A percentile compares a stretch with the other conserved stretches of the same genome.
These are phyloP conservation scores for Endocarpon pusillum DNA, from an alignment of 495 filamentous ascomycete species.

Conservation along the genomic window DNA sequence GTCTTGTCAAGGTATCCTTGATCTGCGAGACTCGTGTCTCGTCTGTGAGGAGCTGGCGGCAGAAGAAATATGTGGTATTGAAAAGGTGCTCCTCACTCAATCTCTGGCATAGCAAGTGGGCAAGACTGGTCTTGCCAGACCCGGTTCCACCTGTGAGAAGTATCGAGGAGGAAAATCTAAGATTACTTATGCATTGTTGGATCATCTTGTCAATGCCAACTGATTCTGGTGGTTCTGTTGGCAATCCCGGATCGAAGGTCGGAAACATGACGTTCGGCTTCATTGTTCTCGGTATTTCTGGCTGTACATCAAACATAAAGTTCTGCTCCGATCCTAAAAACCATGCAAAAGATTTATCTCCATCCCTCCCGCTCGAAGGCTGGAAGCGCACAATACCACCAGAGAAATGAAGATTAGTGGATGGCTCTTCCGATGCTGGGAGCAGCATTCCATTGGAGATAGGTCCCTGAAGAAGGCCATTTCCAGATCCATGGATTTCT, in stretches of 20 bases:
- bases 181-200: conserved; percentile 46
- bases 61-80: conserved; percentile 66
- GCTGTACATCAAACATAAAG: conserved; percentile 51
- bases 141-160: conserved; percentile 77
- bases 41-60: conserved; percentile 67
- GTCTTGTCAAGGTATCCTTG: conserved; percentile 66
- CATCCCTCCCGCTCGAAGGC: conserved; percentile 22
- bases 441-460: conserved; percentile 78
- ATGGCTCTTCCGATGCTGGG: conserved; percentile 24
- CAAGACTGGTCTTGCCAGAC: conserved; percentile 69
- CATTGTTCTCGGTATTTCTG: conserved; percentile 43
- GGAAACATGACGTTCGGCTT: conserved; percentile 28
- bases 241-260: conserved; percentile 35
- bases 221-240: conserved; percentile 37
- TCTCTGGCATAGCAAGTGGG: conserved; percentile 44
- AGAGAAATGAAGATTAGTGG: conserved; percentile 24
- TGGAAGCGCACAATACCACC: conserved; percentile 63
- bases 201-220: conserved; percentile 74
- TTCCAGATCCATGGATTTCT: conserved; percentile 25
- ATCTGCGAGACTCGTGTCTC: conserved; percentile 75
- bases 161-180: conserved; percentile 75
- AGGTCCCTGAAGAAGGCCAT: conserved; percentile 61
- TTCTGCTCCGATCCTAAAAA: conserved; percentile 58
- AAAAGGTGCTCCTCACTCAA: conserved; percentile 50
- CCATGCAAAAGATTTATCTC: conserved; percentile 47